phyloP scores from a whole-genome alignment of 2,329 filamentous ascomycete genomes.

The Aspergillus hortae region DNA sequence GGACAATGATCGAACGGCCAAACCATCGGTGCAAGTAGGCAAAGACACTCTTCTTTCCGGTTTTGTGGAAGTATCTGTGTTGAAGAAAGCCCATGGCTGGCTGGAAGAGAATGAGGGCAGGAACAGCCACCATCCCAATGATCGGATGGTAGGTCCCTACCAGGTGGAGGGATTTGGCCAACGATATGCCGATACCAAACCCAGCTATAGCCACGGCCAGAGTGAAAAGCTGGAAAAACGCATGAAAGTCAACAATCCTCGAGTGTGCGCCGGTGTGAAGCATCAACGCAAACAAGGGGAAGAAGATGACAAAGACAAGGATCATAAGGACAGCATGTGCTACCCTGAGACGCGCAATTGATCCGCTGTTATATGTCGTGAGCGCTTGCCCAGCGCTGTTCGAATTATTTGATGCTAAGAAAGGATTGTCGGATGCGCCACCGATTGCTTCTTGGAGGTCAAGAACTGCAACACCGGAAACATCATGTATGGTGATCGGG shows the following conservation, averaged over 20 bases:
- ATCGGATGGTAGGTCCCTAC: constrained; percentile 47
- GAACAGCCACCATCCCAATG: constrained; percentile 53
- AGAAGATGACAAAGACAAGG: constrained; percentile 21
- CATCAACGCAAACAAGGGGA: constrained; percentile 21
- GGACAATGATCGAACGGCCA: constrained; percentile 47
- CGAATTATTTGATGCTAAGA: constrained; percentile 12
- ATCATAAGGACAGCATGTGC: constrained; percentile 26
- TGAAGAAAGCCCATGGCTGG: constrained; percentile 52
- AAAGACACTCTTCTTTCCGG: constrained; percentile 43
- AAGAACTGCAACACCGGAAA: constrained; percentile 15
- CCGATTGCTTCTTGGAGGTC: constrained; percentile 19
- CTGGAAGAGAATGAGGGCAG: constrained; percentile 54
- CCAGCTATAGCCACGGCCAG: constrained; percentile 48
- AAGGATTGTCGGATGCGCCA: constrained; percentile 19
- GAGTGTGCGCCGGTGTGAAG: constrained; percentile 8
- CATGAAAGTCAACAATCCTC: constrained; percentile 12
- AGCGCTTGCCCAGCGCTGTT: not conserved
- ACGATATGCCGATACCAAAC: constrained; percentile 50
- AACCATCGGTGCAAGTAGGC: constrained; percentile 55
- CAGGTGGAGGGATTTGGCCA: constrained; percentile 40
- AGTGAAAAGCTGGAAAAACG: constrained; percentile 42
- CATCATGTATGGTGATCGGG: constrained; percentile 22
- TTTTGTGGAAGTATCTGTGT: constrained; percentile 49
- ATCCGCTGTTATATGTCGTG: not conserved
- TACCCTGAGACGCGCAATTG: not conserved